These are phyloP conservation scores for Pistacia atlantica DNA, from an alignment of 345 rosid species.

Conservation along the genomic window DNA sequence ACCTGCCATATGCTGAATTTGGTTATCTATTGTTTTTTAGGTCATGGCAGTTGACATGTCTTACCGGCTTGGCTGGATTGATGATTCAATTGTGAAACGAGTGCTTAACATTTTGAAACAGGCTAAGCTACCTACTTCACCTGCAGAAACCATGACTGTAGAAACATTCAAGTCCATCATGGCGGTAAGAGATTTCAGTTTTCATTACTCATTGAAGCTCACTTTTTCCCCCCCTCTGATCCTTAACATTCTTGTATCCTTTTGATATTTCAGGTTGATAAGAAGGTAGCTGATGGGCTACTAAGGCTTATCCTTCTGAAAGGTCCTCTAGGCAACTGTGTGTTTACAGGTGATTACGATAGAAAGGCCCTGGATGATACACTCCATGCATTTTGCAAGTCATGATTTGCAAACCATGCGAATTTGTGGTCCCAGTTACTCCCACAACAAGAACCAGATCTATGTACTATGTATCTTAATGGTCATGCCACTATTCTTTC, in stretches of 20 bases:
- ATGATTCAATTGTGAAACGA: conserved; percentile 73
- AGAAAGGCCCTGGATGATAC: conserved; percentile 82
- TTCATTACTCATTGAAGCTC: neutral
- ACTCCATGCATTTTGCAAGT: conserved; percentile 69
- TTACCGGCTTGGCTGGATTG: conserved; percentile 97
- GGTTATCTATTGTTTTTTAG: conserved; percentile 35
- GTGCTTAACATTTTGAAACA: conserved; percentile 58
- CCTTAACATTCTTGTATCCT: neutral
- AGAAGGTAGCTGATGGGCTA: conserved; percentile 97
- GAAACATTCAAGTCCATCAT: conserved; percentile 93
- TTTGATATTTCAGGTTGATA: conserved; percentile 70
- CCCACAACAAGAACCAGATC: neutral
- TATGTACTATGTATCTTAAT: neutral
- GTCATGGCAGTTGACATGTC: conserved; percentile 99
- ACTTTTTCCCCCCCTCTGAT: neutral
- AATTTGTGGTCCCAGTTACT: conserved; percentile 1
- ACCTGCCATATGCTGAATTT: conserved; percentile 11
- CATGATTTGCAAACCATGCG: conserved; percentile 29
- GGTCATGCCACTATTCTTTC: neutral
- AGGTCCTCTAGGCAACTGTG: conserved; percentile 93
- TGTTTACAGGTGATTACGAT: conserved; percentile 91
- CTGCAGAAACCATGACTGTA: conserved; percentile 84
- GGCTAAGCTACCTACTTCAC: conserved; percentile 75
- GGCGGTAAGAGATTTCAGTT: conserved; percentile 65
- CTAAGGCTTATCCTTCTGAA: conserved; percentile 90